A percentile compares a stretch with the other conserved stretches of the same genome.
Conservation (phyloP, 2,329 filamentous ascomycete species). For the Talaromyces marneffei region DNA sequence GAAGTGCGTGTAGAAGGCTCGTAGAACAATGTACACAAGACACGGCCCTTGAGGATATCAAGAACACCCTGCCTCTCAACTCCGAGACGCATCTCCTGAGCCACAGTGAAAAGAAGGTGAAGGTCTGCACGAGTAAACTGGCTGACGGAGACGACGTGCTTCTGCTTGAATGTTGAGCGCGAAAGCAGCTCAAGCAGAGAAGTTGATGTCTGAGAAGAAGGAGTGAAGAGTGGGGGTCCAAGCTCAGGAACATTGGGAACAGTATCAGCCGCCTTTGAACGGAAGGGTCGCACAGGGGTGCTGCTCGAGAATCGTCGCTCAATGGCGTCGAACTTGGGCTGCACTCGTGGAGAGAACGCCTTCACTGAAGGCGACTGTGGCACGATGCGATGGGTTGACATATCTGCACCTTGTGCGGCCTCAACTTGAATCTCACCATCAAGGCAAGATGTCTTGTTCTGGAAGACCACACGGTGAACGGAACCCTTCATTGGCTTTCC, state of each 20-base stretch:
- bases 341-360: constrained; percentile 38
- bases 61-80: constrained; percentile 89
- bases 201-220: constrained; percentile 51
- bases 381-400: constrained; percentile 59
- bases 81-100: constrained; percentile 93
- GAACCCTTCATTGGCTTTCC: constrained; percentile 63
- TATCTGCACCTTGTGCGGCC: constrained; percentile 61
- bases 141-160: constrained; percentile 85
- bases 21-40: constrained; percentile 92
- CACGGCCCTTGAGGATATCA: constrained; percentile 74
- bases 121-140: constrained; percentile 84
- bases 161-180: constrained; percentile 78
- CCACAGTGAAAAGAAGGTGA: constrained; percentile 90
- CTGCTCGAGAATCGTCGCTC: constrained; percentile 34
- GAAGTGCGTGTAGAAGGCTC: constrained; percentile 96
- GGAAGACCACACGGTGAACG: constrained; percentile 70
- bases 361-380: constrained; percentile 55
- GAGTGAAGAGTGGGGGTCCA: constrained; percentile 35
- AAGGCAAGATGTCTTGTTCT: constrained; percentile 66
- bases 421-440: constrained; percentile 60
- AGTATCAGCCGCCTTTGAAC: constrained; percentile 23
- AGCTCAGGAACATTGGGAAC: constrained; percentile 27
- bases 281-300: constrained; percentile 33
- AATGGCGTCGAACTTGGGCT: constrained; percentile 32
- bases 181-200: constrained; percentile 66